A percentile compares a stretch with the other conserved stretches of the same genome.
Evolutionary conservation across 2,329 filamentous ascomycete genomes (phyloP).

Genomic region (Falciphora oryzae): DNA sequence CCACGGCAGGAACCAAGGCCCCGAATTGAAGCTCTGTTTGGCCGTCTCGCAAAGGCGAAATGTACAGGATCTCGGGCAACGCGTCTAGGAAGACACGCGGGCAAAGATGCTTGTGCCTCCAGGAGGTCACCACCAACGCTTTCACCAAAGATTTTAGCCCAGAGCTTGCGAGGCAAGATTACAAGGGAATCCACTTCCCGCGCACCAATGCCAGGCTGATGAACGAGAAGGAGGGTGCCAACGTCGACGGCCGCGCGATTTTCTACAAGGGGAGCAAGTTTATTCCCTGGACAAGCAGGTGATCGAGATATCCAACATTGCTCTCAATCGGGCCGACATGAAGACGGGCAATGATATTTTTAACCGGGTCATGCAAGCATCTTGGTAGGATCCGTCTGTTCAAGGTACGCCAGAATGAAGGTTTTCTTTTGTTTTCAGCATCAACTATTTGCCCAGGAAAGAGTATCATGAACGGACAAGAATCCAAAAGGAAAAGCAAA

Average conservation of each 20-base stretch:
- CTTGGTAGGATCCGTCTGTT: too few relatives aligned
- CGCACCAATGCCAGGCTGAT: slow-evolving; percentile 88
- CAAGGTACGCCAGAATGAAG: too few relatives aligned
- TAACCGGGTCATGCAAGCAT: slow-evolving; percentile 98
- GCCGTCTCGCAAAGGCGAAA: too few relatives aligned
- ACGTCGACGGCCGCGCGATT: slow-evolving; percentile 93
- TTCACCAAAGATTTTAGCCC: slow-evolving; percentile 89
- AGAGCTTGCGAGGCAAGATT: slow-evolving; percentile 79
- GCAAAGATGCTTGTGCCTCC: slow-evolving; percentile 80
- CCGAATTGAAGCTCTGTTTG: too few relatives aligned
- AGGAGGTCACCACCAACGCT: slow-evolving; percentile 88
- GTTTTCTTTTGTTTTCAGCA: too few relatives aligned
- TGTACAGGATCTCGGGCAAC: too few relatives aligned
- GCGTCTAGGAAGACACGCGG: too few relatives aligned
- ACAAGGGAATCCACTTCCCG: slow-evolving; percentile 91
- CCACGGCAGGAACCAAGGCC: too few relatives aligned
- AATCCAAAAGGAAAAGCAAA: too few relatives aligned
- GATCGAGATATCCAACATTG: slow-evolving; percentile 85
- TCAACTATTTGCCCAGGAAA: too few relatives aligned
- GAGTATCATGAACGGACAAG: too few relatives aligned
- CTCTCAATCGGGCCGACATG: slow-evolving; percentile 93
- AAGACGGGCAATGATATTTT: slow-evolving; percentile 97
- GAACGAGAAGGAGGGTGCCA: slow-evolving; percentile 78
- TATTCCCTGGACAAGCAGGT: slow-evolving; percentile 86
- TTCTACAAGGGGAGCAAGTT: slow-evolving; percentile 88